Percentiles rank a stretch among this genome's conserved stretches.
Evolutionary conservation across 2,329 filamentous ascomycete genomes (phyloP).

Genomic region (Arthrobotrys sphaeroides): DNA sequence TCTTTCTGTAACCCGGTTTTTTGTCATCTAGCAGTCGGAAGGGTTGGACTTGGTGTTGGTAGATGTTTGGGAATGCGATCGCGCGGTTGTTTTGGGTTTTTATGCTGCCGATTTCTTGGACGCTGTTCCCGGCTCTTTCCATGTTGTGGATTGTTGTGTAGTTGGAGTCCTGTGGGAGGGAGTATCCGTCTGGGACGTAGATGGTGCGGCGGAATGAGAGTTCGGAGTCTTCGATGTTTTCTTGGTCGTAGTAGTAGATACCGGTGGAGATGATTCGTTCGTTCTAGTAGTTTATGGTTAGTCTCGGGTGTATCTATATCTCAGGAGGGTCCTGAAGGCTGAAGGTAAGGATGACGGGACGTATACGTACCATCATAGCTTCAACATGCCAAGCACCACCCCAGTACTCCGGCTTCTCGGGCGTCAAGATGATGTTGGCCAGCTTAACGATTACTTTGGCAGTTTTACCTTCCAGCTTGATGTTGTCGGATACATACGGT

Average conservation of each 20-base stretch:
- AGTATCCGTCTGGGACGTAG: constrained; percentile 9
- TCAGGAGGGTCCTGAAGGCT: too few relatives aligned
- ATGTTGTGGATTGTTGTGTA: constrained; percentile 39
- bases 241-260: constrained; percentile 70
- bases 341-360: too few relatives aligned
- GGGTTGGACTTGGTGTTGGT: constrained; percentile 47
- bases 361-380: constrained; percentile 61
- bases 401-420: constrained; percentile 65
- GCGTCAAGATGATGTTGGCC: constrained; percentile 69
- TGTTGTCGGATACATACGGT: background rate
- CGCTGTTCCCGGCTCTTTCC: constrained; percentile 8
- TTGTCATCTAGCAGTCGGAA: constrained; percentile 48
- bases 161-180: constrained; percentile 30
- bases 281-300: constrained; percentile 62
- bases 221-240: constrained; percentile 68
- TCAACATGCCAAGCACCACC: constrained; percentile 69
- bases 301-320: too few relatives aligned
- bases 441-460: constrained; percentile 74
- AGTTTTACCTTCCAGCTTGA: constrained; percentile 59
- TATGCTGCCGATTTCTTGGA: constrained; percentile 45
- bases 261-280: constrained; percentile 73
- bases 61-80: constrained; percentile 47
- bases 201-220: constrained; percentile 66
- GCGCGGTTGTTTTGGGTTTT: constrained; percentile 29
- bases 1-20: constrained; percentile 46